Base-by-base conservation (phyloP, 257 asterid species). In the Cynanchum wilfordii region DNA sequence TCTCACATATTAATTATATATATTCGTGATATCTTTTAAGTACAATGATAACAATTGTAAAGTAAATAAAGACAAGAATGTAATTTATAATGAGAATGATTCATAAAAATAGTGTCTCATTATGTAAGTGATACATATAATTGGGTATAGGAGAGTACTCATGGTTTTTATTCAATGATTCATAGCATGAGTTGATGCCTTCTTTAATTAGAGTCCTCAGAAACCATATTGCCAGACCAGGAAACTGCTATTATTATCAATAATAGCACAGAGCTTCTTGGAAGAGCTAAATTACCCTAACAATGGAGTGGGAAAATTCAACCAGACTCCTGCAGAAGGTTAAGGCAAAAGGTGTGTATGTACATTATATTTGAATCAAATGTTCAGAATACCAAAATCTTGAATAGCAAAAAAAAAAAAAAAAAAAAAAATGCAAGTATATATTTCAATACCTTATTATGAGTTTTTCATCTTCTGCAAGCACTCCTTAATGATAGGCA, bases 401-500 rank as follows among this genome's bases (percentile, higher is more conserved):
- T 9, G 60, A 5, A 22, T 15, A 8, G 62, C 51, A 0, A 45
- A 12, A 45, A 45, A 24, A 55, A 1, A 30, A 30, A 30, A 30
- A 30, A 30, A 55, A 12, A 19, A 12, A 24, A n/a, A n/a, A n/a
- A n/a, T n/a, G n/a, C n/a, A 55, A 22, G 60, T 7, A n/a, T 22
- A n/a, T 7, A 8, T 24, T 22, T 56, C 5, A 10, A 22, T 68
- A 74, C 79, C 82, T 72, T 73, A 29, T 47, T 68, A 38, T 78
- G 47, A 54, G 47, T 51, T 3, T 44, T 78, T 69, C 49, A n/a
- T 75, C 71, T 77, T 78, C 49, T 79, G 81, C 57, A 83, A 25
- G 73, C 86, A 80, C 76, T 83, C 90, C 82, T 80, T 87, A 19
- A 90, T 69, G 77, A 87, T 87, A 74, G 83, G 80, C 77, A 86